Base-by-base conservation (phyloP, 352 stramenopile species). In the Pythium folliculosum region DNA sequence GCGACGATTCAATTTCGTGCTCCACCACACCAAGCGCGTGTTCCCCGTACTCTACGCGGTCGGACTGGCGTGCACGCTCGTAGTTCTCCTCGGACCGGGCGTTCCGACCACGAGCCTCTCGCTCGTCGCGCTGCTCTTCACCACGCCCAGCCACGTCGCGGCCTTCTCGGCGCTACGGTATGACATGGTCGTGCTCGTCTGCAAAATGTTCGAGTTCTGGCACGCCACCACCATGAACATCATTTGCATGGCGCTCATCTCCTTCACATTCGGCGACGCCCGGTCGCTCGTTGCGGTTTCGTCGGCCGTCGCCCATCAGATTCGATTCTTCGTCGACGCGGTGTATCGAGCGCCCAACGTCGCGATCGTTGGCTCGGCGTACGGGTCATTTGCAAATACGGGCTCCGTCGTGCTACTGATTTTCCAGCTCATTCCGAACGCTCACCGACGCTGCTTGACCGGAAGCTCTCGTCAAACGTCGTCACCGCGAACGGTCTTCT, bases 131-230 rank as follows among this genome's bases (percentile, higher is more conserved):
- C 10, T 57, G 6, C 23, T 40, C 5, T 27, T 38, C 14, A 19
- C 50, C 5, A 23, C 30, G 5, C 50, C 50, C 1, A 40, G 25
- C 25, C 13, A 57, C 21, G 7, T 59, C 14, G 52, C 52, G 0
- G 21, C 52, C 0, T 30, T 38, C 32, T 23, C 25, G 27, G 37
- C 40, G 22, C 23, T 61, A 10, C 54, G 54, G 2, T 49, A 17
- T 38, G 54, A 61, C 25, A 61, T 61, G 21, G 53, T n/a, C 30
- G 32, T 60, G 53, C 32, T 60, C 3, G 25, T 61, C 5, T 40
- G n/a, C 54, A 49, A 61, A 38, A 61, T 37, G 2, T 61, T 61
- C 35, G 54, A 61, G 16, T 61, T 61, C 40, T 61, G 54, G 54
- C 52, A 61, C 21, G 54, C 25, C 13, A 60, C 53, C 4, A n/a